Conservation (phyloP, 1,284 basidiomycete genomes). For the Ganoderma lucidum region DNA sequence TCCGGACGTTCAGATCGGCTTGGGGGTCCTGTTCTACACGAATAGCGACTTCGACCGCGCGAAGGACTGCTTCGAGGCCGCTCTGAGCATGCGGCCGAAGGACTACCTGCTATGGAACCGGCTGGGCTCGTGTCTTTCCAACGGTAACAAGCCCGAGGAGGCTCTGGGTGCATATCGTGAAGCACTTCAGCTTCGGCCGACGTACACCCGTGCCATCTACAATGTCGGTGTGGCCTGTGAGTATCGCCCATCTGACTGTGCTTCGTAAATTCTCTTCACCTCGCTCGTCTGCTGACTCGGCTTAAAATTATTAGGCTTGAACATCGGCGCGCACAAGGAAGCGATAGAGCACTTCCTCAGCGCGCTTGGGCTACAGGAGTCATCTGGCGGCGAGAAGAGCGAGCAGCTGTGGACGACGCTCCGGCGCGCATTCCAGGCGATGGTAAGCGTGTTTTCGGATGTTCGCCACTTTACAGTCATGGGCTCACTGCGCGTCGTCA, state of each 20-base stretch:
- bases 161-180: slow-evolving; percentile 95
- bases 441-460: slow-evolving; percentile 66
- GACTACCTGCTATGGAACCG: slow-evolving; percentile 98
- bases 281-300: not conserved
- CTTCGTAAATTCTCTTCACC: not conserved
- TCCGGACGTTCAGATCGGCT: slow-evolving; percentile 92
- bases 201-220: slow-evolving; percentile 97
- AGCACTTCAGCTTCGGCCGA: slow-evolving; percentile 93
- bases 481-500: slow-evolving; percentile 10
- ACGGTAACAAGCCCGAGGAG: slow-evolving; percentile 94
- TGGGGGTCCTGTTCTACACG: slow-evolving; percentile 95
- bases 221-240: slow-evolving; percentile 96
- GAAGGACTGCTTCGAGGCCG: slow-evolving; percentile 91
- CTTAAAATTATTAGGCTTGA: slow-evolving; percentile 67
- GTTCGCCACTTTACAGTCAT: slow-evolving; percentile 13
- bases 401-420: slow-evolving; percentile 95
- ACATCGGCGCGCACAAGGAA: slow-evolving; percentile 95
- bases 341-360: slow-evolving; percentile 97
- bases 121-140: slow-evolving; percentile 94
- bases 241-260: slow-evolving; percentile 37
- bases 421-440: slow-evolving; percentile 80
- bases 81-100: slow-evolving; percentile 82
- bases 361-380: slow-evolving; percentile 85
- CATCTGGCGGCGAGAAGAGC: slow-evolving; percentile 73
- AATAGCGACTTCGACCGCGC: slow-evolving; percentile 82